Base-by-base conservation (phyloP, 169 alveolate genomes). In the Toxoplasma gondii region DNA sequence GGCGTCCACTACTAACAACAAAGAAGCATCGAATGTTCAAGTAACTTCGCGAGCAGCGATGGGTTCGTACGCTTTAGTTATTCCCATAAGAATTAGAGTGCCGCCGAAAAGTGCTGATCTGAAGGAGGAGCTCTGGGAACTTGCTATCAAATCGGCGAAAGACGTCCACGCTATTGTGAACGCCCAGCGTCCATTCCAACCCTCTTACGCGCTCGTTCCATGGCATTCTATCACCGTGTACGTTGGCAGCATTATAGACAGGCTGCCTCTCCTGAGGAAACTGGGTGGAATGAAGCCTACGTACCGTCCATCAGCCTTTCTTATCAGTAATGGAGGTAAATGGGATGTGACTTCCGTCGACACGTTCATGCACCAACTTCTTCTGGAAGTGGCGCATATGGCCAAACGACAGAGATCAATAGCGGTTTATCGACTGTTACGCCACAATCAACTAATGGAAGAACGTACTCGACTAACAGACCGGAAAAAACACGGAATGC, bases 61-160 rank as follows among this genome's bases (percentile, higher is more conserved):
- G 70, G 95, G 95, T 1, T 93, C 95, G 36, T 93, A 93, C 31
- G 95, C 95, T 43, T 39, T 93, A 78, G 31, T 93, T 69, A 93
- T 93, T 92, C 95, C 95, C 9, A 43, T 93, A 44, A 64, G 83
- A 78, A 91, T 93, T 2, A 88, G 95, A 17, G 93, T 93, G 64
- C 70, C 95, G 0, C 69, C 69, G 44, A 87, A 93, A 49, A 69
- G 93, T 45, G 91, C 83, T 45, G 41, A 38, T 22, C 67, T 39
- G 67, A 69, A 87, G 9, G 88, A 64, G 12, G 92, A 91, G 9
- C 70, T 93, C 36, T 93, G 95, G 95, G 83, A 91, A 22, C 90
- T 93, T 1, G 95, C 92, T 31, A 64, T 49, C 69, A 69, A 67
- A 2, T 84, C 91, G 49, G 84, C 95, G n/a, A 69, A 86, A 39